Percentiles rank a stretch among this genome's conserved stretches.
Evolutionary conservation across 768 basidiomycete species (phyloP).

Genomic region (Psilocybe azurescens): DNA sequence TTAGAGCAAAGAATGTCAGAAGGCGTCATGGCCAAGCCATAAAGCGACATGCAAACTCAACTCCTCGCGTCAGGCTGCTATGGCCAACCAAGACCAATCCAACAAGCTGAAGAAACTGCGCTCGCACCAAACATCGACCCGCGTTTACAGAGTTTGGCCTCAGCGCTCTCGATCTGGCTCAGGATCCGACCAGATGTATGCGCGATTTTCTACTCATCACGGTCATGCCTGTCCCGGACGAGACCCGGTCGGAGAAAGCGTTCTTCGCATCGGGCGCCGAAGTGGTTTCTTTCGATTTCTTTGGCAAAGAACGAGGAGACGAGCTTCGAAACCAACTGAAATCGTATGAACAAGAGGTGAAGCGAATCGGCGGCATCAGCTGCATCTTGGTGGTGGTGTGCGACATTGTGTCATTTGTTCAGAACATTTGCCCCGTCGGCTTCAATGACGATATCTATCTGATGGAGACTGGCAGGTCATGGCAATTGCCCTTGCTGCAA

Average conservation of each 20-base stretch:
- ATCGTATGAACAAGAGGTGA: background rate
- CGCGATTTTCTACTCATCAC: background rate
- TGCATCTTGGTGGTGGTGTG: background rate
- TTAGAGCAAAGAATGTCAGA: slow-evolving; percentile 5
- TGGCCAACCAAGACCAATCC: background rate
- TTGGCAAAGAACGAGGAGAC: background rate
- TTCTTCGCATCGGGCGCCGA: background rate
- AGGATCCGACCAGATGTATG: background rate
- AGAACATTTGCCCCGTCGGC: background rate
- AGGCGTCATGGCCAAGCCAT: background rate
- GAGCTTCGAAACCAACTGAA: background rate
- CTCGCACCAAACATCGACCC: slow-evolving; percentile 2
- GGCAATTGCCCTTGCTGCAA: background rate
- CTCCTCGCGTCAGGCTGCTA: background rate
- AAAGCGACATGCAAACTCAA: background rate
- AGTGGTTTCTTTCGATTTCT: background rate
- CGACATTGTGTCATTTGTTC: background rate
- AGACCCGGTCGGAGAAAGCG: background rate
- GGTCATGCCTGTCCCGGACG: background rate
- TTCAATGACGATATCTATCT: background rate
- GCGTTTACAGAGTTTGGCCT: background rate
- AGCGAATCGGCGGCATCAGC: background rate
- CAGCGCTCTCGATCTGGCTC: background rate
- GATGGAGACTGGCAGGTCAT: background rate
- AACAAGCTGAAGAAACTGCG: background rate